A percentile compares a stretch with the other conserved stretches of the same genome.
These are phyloP conservation scores for Penicillium lagena DNA, from an alignment of 495 filamentous ascomycete species.

Conservation along the genomic window DNA sequence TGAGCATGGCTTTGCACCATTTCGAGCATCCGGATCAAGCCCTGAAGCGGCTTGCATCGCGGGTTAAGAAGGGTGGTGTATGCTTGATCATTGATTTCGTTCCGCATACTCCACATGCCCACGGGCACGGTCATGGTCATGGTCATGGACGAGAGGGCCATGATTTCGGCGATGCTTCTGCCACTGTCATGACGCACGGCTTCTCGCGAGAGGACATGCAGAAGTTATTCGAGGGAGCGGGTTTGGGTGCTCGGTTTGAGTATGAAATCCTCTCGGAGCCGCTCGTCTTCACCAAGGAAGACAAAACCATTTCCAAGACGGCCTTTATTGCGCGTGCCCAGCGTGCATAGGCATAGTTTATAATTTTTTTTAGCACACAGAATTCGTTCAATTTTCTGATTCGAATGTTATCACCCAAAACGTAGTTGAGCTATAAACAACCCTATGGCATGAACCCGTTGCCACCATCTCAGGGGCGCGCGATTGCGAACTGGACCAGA, in stretches of 20 bases:
- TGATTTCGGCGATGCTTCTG: constrained; percentile 24
- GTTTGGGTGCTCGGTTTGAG: constrained; percentile 38
- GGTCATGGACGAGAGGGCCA: constrained; percentile 9
- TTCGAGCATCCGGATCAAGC: constrained; percentile 56
- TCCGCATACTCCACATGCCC: constrained; percentile 20
- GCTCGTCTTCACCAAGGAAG: constrained; percentile 20
- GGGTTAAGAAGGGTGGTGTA: constrained; percentile 57
- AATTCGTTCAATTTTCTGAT: too few species aligned
- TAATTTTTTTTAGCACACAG: too few species aligned
- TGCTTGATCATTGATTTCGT: constrained; percentile 63
- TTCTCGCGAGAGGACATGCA: constrained; percentile 47
- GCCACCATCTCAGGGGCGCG: too few species aligned
- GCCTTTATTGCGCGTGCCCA: constrained; percentile 32
- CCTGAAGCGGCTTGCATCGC: constrained; percentile 47
- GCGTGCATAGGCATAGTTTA: constrained; percentile 5
- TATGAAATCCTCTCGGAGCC: constrained; percentile 26
- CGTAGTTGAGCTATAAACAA: too few species aligned
- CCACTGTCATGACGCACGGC: constrained; percentile 51
- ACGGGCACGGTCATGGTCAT: constrained; percentile 18
- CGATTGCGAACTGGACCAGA: too few species aligned
- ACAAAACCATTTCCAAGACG: constrained; percentile 18
- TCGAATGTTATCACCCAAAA: too few species aligned
- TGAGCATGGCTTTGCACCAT: constrained; percentile 68
- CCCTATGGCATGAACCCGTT: too few species aligned
- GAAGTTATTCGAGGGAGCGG: constrained; percentile 46